Percentiles rank a stretch among this genome's conserved stretches.
phyloP scores from a whole-genome alignment of 495 filamentous ascomycete species.

The Emericellopsis terricola region DNA sequence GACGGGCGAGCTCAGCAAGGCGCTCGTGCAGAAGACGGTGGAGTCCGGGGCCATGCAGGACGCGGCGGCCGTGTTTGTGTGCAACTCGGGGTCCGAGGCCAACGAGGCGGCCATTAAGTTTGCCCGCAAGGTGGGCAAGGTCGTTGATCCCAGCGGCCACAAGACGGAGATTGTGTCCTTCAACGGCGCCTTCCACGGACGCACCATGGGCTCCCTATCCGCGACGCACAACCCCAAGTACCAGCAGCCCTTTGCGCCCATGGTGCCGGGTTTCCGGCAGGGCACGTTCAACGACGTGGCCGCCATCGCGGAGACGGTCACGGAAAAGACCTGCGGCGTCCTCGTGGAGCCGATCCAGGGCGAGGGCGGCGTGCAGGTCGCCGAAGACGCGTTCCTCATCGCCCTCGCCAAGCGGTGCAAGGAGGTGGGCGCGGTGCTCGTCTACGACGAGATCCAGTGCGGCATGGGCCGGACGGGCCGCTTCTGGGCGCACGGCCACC shows the following conservation, averaged over 20 bases:
- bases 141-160: slow-evolving; percentile 44
- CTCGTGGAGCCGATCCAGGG: slow-evolving; percentile 96
- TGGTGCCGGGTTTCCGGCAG: slow-evolving; percentile 85
- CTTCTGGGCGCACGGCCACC: slow-evolving; percentile 68
- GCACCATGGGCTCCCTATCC: slow-evolving; percentile 81
- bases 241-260: slow-evolving; percentile 82
- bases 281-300: slow-evolving; percentile 70
- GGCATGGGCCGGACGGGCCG: slow-evolving; percentile 71
- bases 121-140: slow-evolving; percentile 73
- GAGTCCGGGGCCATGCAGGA: slow-evolving; percentile 63
- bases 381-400: slow-evolving; percentile 59
- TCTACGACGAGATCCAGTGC: slow-evolving; percentile 96
- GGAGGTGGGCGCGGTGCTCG: slow-evolving; percentile 72
- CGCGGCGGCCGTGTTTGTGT: slow-evolving; percentile 73
- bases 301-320: slow-evolving; percentile 52
- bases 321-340: slow-evolving; percentile 77
- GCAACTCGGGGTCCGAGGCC: slow-evolving; percentile 86
- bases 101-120: slow-evolving; percentile 98
- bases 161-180: slow-evolving; percentile 84
- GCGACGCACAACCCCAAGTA: slow-evolving; percentile 99
- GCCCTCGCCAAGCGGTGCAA: slow-evolving; percentile 65
- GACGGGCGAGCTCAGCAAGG: slow-evolving; percentile 70
- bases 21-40: slow-evolving; percentile 63
- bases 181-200: slow-evolving; percentile 80
- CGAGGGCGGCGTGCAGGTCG: slow-evolving; percentile 82